phyloP scores from a whole-genome alignment of 345 rosid genomes.

The Brassica rapa region DNA sequence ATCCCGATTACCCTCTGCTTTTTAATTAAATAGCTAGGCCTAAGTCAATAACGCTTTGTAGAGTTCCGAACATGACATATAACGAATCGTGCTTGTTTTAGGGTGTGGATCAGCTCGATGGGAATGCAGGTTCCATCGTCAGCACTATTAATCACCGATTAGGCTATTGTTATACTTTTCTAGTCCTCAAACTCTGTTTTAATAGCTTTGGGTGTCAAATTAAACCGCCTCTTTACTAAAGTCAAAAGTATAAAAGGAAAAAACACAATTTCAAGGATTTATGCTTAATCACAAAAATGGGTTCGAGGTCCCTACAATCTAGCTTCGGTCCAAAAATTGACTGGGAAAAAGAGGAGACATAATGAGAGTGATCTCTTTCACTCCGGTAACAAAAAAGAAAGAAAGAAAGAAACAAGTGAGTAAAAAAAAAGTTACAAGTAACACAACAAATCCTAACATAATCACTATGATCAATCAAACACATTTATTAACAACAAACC shows the following conservation, averaged over 20 bases:
- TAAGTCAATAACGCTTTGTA: no score
- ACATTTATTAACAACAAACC: slow-evolving; percentile 25
- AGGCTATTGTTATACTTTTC: not conserved
- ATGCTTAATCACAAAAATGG: not conserved
- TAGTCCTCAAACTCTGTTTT: not conserved
- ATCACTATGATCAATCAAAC: slow-evolving; percentile 26
- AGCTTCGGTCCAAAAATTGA: not conserved
- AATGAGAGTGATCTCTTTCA: not conserved
- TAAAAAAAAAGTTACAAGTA: not conserved
- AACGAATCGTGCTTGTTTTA: not conserved
- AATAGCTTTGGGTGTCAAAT: not conserved
- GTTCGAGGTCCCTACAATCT: not conserved
- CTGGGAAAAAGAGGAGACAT: not conserved
- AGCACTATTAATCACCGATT: not conserved
- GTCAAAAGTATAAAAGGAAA: not conserved
- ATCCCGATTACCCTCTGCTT: no score
- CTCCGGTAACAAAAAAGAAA: not conserved
- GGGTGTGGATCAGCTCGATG: not conserved
- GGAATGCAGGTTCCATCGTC: not conserved
- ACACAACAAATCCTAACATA: slow-evolving; percentile 32
- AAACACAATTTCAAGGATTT: not conserved
- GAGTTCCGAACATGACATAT: not conserved
- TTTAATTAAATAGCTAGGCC: no score
- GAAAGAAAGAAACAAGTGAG: not conserved
- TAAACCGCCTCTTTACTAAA: not conserved